These are phyloP conservation scores for Capillidium heterosporum DNA, from an alignment of 371 early-diverging fungal species.

Conservation along the genomic window DNA sequence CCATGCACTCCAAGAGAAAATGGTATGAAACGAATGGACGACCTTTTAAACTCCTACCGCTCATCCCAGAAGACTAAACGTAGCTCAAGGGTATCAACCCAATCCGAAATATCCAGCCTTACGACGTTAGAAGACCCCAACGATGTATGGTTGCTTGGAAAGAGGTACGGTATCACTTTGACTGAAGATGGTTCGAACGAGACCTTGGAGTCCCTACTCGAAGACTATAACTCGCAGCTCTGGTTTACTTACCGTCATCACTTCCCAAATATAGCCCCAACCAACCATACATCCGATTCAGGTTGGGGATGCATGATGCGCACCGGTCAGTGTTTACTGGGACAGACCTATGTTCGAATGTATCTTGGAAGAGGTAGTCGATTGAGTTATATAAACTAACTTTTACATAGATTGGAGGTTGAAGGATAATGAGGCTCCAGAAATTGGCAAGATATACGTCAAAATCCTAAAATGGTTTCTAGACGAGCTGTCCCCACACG, in stretches of 20 bases:
- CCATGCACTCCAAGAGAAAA: no score
- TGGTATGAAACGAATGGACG: no score
- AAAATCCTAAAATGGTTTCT: constrained; percentile 49
- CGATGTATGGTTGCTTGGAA: constrained; percentile 8
- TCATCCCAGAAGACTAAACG: neutral
- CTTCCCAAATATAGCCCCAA: constrained; percentile 65
- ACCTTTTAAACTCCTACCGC: no score
- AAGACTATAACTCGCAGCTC: constrained; percentile 51
- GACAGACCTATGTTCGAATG: constrained; percentile 58
- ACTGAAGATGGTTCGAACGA: neutral
- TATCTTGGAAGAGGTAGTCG: constrained; percentile 40
- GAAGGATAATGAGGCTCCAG: constrained; percentile 12
- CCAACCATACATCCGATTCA: constrained; percentile 61
- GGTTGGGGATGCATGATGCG: constrained; percentile 98
- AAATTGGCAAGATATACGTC: neutral
- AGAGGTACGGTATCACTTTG: neutral
- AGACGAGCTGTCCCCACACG: constrained; percentile 51
- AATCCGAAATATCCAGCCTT: neutral
- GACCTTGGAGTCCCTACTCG: constrained; percentile 20
- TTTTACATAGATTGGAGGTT: constrained; percentile 25
- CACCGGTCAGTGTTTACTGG: constrained; percentile 82
- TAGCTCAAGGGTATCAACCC: neutral
- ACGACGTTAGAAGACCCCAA: neutral
- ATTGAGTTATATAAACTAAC: neutral
- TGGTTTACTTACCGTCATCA: constrained; percentile 90